Conservation (phyloP, 495 filamentous ascomycete species). For the Daldinia caldariorum region DNA sequence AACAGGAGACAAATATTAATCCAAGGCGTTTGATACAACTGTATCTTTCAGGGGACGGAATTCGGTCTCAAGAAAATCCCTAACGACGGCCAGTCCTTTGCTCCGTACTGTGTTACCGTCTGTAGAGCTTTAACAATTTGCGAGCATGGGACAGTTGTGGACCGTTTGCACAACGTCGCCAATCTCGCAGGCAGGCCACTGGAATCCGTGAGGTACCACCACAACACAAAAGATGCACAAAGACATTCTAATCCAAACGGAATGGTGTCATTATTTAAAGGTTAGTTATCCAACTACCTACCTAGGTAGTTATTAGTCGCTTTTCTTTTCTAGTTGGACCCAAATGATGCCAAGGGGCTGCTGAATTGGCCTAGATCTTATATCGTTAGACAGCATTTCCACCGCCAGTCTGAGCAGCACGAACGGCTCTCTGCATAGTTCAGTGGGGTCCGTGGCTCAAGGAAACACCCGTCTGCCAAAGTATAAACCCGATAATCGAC, state of each 20-base stretch:
- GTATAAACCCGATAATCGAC: constrained; percentile 23
- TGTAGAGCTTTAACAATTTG: constrained; percentile 4
- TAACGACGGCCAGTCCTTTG: not conserved
- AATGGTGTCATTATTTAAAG: constrained; percentile 5
- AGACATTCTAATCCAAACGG: constrained; percentile 3
- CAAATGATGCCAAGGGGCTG: constrained; percentile 2
- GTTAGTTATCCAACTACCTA: constrained; percentile 5
- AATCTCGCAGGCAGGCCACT: constrained; percentile 46
- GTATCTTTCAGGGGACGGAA: constrained; percentile 1
- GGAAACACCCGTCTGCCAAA: constrained; percentile 33
- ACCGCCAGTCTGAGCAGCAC: constrained; percentile 43
- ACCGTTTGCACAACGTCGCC: constrained; percentile 39
- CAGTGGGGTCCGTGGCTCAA: constrained; percentile 31
- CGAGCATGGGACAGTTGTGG: constrained; percentile 25
- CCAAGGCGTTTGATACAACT: constrained; percentile 4
- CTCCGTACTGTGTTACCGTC: not conserved
- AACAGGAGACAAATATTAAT: not conserved
- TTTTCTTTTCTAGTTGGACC: constrained; percentile 1
- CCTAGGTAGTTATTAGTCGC: constrained; percentile 4
- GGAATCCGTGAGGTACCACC: constrained; percentile 15
- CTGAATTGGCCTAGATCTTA: constrained; percentile 29
- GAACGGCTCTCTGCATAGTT: constrained; percentile 42
- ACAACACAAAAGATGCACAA: constrained; percentile 13
- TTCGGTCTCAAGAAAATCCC: not conserved
- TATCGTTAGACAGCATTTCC: constrained; percentile 36